Evolutionary conservation across 257 asterid species (phyloP), one percentile per base, ranked within the genome.

Genomic region (Solanum megistacrolobum): DNA sequence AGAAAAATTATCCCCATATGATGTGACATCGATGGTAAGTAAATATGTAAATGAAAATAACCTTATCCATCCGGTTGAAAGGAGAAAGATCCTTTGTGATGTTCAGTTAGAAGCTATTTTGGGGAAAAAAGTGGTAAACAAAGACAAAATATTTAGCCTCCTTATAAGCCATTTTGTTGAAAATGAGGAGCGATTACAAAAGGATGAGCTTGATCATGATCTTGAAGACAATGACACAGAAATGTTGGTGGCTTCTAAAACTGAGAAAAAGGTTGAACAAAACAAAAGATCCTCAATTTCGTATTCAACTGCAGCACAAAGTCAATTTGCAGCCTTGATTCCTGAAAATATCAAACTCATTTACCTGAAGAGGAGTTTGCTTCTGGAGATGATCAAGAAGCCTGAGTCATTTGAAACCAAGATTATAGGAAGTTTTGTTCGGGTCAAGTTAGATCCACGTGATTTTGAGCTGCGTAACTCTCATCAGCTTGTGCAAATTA

Each of bases 321-420:
- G 92, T 88, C 71, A 88, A 74, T 94, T 90, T 85, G 99, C 98
- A 25, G 90, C 94, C 48, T 86, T 97, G 58, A 83, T 84, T 41
- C 91, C 90, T 31, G 96, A 97, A 89, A 97, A 97, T 84, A 29
- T 97, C 55, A 95, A 93, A 87, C 98, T 93, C 38, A 93, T 96
- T 71, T 96, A 93, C 94, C 87, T 3, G 36, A 29, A 85, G 34
- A 25, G 46, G 82, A 36, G 31, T 46, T 20, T 34, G 87, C 87
- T 97, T 27, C 29, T 78, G 39, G 94, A 95, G 86, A 90, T 97
- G 52, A 87, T 88, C 4, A 89, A 92, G 92, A 88, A 84, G 8
- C 39, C 41, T 71, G 32, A 23, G 74, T 25, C 35, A 72, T 92
- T 93, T 25, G 4, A 66, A 27, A 27, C 20, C 41, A 32, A 71